These are phyloP conservation scores for Vaccinium myrtillus DNA, from an alignment of 148 eudicot genomes.

Conservation along the genomic window DNA sequence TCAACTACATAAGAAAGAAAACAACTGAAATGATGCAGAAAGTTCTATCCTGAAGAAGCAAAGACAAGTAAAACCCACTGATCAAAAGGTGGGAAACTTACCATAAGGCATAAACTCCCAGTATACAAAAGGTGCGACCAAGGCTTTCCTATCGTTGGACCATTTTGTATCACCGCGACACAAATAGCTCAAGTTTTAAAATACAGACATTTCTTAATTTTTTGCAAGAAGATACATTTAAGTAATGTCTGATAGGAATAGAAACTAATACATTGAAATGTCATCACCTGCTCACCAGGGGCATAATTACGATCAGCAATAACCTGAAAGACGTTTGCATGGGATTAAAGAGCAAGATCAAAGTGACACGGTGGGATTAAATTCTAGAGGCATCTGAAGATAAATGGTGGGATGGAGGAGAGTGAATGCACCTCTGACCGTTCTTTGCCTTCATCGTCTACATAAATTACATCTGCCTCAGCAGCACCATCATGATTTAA, in stretches of 20 bases:
- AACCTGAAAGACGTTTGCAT: constrained; percentile 43
- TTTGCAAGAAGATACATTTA: neutral
- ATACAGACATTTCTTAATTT: neutral
- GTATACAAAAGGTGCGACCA: neutral
- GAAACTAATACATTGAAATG: constrained; percentile 6
- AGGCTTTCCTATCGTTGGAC: neutral
- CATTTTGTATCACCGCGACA: neutral
- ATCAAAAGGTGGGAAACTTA: neutral
- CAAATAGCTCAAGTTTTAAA: neutral
- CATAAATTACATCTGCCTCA: constrained; percentile 49
- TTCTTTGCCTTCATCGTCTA: constrained; percentile 40
- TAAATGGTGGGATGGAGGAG: neutral
- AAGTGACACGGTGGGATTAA: neutral
- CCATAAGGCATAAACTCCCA: neutral
- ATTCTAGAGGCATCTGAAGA: neutral
- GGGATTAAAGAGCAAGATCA: neutral
- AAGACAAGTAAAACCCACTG: neutral
- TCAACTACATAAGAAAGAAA: neutral
- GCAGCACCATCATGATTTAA: constrained; percentile 68
- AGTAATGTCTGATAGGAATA: neutral
- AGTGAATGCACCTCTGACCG: constrained; percentile 52
- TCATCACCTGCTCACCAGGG: constrained; percentile 72
- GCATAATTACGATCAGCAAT: constrained; percentile 70
- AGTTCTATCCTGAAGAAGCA: neutral
- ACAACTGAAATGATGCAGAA: neutral